Evolutionary conservation across 495 filamentous ascomycete genomes (phyloP), one percentile per base, ranked within the genome.

Genomic region (Penicillium robsamsonii): DNA sequence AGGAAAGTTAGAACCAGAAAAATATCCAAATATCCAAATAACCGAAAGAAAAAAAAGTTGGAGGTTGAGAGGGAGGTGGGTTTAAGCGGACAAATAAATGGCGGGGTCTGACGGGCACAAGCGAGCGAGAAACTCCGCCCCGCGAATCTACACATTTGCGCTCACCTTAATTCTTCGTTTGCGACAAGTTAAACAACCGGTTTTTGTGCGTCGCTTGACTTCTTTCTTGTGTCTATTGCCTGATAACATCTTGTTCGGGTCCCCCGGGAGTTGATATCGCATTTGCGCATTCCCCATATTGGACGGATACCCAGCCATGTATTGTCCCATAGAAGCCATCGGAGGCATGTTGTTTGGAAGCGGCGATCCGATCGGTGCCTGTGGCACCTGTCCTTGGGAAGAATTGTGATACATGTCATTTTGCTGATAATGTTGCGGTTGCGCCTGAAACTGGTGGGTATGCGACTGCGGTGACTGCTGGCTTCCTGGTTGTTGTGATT

Each of bases 141-240:
- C 71, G 72, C 72, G 70, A 67, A 57, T 58, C 25, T 27, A 27
- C 25, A 56, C 54, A 47, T 67, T 59, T 60, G 68, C 57, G 35
- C 88, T 68, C 82, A 97, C 94, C 92, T 98, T 98, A 76, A 98
- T 97, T 73, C 94, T 83, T 65, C 94, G 85, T 72, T 97, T 97
- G 59, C 94, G 85, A 80, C 94, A 98, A 33, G 94, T 98, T 72
- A 97, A 75, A 73, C 94, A 98, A 13, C 94, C 94, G 5, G 94
- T 97, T 79, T 98, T 98, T 41, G 94, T 98, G 64, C 94, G 84
- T 64, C 94, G 85, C 80, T 98, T 97, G 71, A 98, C 96, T 76
- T 98, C 94, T 81, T 97, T 97, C 78, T 97, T 97, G 73, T 95
- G 90, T 59, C 92, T 81, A 33, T 88, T 87, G 49, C 89, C 85